Evolutionary conservation across 2,329 filamentous ascomycete genomes (phyloP), one percentile per base, ranked within the genome.

Genomic region (Alternaria incomplexa): DNA sequence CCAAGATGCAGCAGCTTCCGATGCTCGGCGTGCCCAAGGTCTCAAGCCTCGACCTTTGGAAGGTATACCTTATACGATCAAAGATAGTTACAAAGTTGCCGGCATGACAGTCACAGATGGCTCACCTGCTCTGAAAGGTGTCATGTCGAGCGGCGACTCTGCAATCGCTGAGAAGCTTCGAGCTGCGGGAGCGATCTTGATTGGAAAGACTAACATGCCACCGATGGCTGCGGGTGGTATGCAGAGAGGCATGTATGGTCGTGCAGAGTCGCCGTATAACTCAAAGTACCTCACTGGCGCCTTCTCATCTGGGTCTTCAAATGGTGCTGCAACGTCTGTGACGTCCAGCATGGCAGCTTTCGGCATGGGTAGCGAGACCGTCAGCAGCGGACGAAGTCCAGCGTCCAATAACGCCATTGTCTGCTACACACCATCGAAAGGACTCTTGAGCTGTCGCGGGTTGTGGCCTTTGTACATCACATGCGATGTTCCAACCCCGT

Each of bases 161-260:
- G 84, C 83, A 4, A 83, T 84, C 6, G 85, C 86, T 0, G 67
- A 80, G 11, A 75, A 77, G 10, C 76, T 89, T 6, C 79, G 82
- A 5, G 77, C 81, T 26, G 84, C 85, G 1, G 86, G 86, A 1
- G 85, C 82, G 0, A 77, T 88, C 1, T 73, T 87, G 20, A 77
- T 88, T 0, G 87, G 87, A 0, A 82, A 83, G 47, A 88, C 87
- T 0, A 89, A 89, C 59, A 87, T 88, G 83, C 87, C 85, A 0
- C 84, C 87, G 0, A 87, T 88, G 85, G 87, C 86, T 11, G 83
- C 84, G 22, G 86, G 86, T 0, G 87, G 87, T 0, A 87, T 87
- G 82, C 86, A 88, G 62, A 79, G 87, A 8, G 87, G 87, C 0
- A 65, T 86, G 0, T 87, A 87, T 62, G 86, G 87, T 0, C 80